phyloP scores from a whole-genome alignment of 805 yeast species.

The Zygoascus tannicola region DNA sequence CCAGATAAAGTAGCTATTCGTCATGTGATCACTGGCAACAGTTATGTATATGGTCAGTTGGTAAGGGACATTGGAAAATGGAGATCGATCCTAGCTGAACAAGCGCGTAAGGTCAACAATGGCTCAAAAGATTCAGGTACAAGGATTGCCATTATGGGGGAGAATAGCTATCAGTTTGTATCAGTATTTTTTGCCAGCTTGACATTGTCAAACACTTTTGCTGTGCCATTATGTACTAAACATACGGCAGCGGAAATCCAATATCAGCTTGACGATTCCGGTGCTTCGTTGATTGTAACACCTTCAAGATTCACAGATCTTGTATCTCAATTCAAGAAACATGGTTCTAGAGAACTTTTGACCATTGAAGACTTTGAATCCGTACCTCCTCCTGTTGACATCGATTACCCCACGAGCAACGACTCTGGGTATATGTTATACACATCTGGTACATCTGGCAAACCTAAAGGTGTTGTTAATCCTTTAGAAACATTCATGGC shows the following conservation, averaged over 20 bases:
- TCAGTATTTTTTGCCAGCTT: slow-evolving; percentile 22
- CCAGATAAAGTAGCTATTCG: slow-evolving; percentile 23
- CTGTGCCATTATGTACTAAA: slow-evolving; percentile 28
- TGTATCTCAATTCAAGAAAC: slow-evolving; percentile 12
- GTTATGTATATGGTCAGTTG: slow-evolving; percentile 24
- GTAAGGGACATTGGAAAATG: slow-evolving; percentile 21
- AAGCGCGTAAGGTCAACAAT: background rate
- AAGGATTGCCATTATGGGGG: slow-evolving; percentile 29
- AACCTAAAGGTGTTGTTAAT: slow-evolving; percentile 29
- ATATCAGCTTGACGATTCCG: slow-evolving; percentile 25
- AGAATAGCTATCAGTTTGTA: slow-evolving; percentile 26
- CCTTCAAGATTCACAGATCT: slow-evolving; percentile 22
- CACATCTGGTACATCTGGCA: slow-evolving; percentile 30
- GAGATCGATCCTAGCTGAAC: slow-evolving; percentile 14
- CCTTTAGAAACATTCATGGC: slow-evolving; percentile 25
- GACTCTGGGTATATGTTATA: slow-evolving; percentile 25
- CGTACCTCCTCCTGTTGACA: background rate
- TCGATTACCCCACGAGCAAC: background rate
- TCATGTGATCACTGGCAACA: slow-evolving; percentile 24
- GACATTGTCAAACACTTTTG: slow-evolving; percentile 23
- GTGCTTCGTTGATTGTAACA: slow-evolving; percentile 22
- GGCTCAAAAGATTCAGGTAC: slow-evolving; percentile 6
- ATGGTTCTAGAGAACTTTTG: slow-evolving; percentile 10
- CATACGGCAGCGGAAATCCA: slow-evolving; percentile 26
- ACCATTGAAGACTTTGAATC: slow-evolving; percentile 15